Evolutionary conservation across 2,329 filamentous ascomycete genomes (phyloP), one percentile per base, ranked within the genome.

Genomic region (Fusarium compactum): DNA sequence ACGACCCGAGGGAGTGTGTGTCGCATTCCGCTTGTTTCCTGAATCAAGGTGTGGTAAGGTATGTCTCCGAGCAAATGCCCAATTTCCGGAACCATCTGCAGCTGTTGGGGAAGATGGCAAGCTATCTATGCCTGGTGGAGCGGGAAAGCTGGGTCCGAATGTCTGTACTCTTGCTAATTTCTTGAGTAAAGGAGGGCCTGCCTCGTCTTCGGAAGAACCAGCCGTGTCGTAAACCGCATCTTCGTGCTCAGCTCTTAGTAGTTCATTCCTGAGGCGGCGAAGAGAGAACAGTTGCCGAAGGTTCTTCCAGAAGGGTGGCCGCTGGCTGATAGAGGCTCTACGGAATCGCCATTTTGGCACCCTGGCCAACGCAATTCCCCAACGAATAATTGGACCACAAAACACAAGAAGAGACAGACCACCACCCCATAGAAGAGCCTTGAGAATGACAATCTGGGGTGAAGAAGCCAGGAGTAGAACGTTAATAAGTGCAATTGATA

Each of bases 291-390:
- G 81, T 71, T 70, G 84, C 76, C 60, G 81, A 78, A 73, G 80
- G 56, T 66, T 81, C 79, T 73, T 85, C 76, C 70, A 83, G 55
- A 72, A 78, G 67, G 66, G 78, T 74, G 38, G 76, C 65, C 60
- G 80, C 78, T 71, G 81, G 79, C 59, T 74, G 30, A 76, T 77
- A 2, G 82, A 78, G 20, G 85, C 82, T 58, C 90, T 88, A 73
- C 89, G 87, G 74, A 98, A 95, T 45, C 95, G 92, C 94, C 95
- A 98, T 74, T 90, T 94, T 4, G 96, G 96, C 20, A 98, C 93
- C 61, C 95, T 87, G 53, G 95, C 95, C 65, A 99, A 83, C 27
- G 91, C 87, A 56, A 98, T 91, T 47, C 93, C 94, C 92, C 93
- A 97, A 74, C 86, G 87, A 38, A 98, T 88, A 15, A 96, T 88